Base-by-base conservation (phyloP, 2,329 filamentous ascomycete genomes). In the Microdochium trichocladiopsis region DNA sequence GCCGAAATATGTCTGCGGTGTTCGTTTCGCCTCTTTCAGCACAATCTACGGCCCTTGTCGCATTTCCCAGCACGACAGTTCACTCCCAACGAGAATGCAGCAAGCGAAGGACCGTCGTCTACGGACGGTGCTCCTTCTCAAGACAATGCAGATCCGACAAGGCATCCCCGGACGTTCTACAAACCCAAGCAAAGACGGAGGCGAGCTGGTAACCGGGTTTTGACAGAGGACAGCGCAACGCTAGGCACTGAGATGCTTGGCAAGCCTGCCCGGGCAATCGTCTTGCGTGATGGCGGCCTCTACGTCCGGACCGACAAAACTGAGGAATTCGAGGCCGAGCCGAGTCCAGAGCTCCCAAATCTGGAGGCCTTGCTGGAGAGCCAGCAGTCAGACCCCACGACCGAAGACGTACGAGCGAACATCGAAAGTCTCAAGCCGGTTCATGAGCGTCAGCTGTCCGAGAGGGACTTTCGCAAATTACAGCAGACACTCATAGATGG, bases 361-460 rank as follows among this genome's bases (percentile, higher is more conserved):
- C 66, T 74, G 55, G 58, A 69, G 51, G 57, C 59, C 18, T 43
- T 72, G 5, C 51, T 72, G 3, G 56, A 63, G 1, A 57, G 60
- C 10, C 59, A 67, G 25, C 57, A 55, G 2, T 55, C 56, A 2
- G 60, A 65, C 2, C 55, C 63, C 1, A 62, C 58, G 1, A 50
- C 56, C 2, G 62, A 69, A 18, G 72, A 79, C 43, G 63, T 73
- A 2, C 60, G 69, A 49, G 60, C 63, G 3, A 76, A 78, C 53
- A 73, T 84, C 18, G 66, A 80, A 22, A 45, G 41, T 51, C 59
- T 83, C 31, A 69, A 70, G 36, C 80, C 79, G 1, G 53, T 52
- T 1, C 67, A 70, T 5, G 68, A 68, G 23, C 67, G 54, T 1
- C 58, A 69, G 9, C 52, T 82, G 4, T 59, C 66, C 1, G 58